Percentiles rank a stretch among this genome's conserved stretches.
These are phyloP conservation scores for Epichloe hybrida DNA, from an alignment of 2,329 filamentous ascomycete genomes.

Conservation along the genomic window DNA sequence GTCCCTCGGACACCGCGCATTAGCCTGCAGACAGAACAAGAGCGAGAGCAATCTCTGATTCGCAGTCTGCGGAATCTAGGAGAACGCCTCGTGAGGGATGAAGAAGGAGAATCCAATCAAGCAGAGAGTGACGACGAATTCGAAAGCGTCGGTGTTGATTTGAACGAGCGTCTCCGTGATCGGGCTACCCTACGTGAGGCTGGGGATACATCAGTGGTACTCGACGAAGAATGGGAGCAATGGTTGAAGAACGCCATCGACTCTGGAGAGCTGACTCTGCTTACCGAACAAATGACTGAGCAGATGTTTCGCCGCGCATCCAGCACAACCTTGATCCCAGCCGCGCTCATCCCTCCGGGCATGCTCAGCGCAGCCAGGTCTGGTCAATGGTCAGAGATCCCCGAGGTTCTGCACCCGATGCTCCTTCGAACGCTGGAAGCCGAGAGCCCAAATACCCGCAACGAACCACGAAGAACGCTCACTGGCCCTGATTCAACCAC, in stretches of 20 bases:
- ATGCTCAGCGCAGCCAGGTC: slow-evolving; percentile 42
- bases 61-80: slow-evolving; percentile 9
- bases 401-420: slow-evolving; percentile 39
- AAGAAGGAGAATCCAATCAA: slow-evolving; percentile 8
- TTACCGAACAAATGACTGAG: slow-evolving; percentile 29
- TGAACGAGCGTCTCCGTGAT: slow-evolving; percentile 52
- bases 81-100: neutral
- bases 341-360: slow-evolving; percentile 32
- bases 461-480: slow-evolving; percentile 1
- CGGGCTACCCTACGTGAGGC: slow-evolving; percentile 49
- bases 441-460: slow-evolving; percentile 14
- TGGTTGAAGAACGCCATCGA: slow-evolving; percentile 61
- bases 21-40: slow-evolving; percentile 8
- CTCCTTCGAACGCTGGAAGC: slow-evolving; percentile 33
- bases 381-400: slow-evolving; percentile 44
- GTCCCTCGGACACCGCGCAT: neutral
- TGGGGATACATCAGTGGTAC: slow-evolving; percentile 41
- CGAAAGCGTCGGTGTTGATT: slow-evolving; percentile 43
- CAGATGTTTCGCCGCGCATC: slow-evolving; percentile 19
- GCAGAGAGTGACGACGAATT: slow-evolving; percentile 19
- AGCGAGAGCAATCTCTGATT: slow-evolving; percentile 6
- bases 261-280: slow-evolving; percentile 33
- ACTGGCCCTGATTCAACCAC: neutral
- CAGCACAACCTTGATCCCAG: slow-evolving; percentile 14
- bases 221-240: slow-evolving; percentile 63